phyloP scores from a whole-genome alignment of 306 rosid species.

The Morella rubra region DNA sequence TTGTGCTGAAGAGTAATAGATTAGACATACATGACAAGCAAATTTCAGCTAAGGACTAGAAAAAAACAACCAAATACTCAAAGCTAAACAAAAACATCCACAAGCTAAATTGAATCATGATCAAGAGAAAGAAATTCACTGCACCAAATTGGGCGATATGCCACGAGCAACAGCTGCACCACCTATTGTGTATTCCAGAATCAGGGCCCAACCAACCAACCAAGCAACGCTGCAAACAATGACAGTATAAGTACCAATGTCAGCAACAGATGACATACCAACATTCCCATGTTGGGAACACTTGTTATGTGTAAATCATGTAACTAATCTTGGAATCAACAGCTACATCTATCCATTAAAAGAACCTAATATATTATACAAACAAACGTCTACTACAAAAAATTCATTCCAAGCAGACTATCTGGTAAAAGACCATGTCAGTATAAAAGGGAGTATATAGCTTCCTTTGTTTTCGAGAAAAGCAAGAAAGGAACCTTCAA shows the following conservation, averaged over 20 bases:
- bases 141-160: slow-evolving; percentile 85
- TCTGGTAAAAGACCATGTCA: background rate
- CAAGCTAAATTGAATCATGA: background rate
- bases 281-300: background rate
- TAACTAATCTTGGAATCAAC: background rate
- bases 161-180: slow-evolving; percentile 95
- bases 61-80: slow-evolving; percentile 1
- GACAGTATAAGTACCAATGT: slow-evolving; percentile 20
- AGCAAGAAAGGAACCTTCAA: background rate
- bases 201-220: slow-evolving; percentile 89
- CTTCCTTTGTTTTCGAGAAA: background rate
- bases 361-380: too few relatives aligned
- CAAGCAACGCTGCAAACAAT: slow-evolving; percentile 75
- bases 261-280: background rate
- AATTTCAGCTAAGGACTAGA: slow-evolving; percentile 7
- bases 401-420: background rate
- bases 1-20: background rate
- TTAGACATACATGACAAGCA: background rate
- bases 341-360: background rate
- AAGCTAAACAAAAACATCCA: slow-evolving; percentile 17
- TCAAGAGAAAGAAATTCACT: slow-evolving; percentile 9
- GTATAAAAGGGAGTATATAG: background rate
- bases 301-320: background rate
- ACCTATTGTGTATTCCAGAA: slow-evolving; percentile 86
- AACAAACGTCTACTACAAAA: background rate